Evolutionary conservation across 345 rosid genomes (phyloP), one percentile per base, ranked within the genome.

Genomic region (Eutrema heterophyllum): DNA sequence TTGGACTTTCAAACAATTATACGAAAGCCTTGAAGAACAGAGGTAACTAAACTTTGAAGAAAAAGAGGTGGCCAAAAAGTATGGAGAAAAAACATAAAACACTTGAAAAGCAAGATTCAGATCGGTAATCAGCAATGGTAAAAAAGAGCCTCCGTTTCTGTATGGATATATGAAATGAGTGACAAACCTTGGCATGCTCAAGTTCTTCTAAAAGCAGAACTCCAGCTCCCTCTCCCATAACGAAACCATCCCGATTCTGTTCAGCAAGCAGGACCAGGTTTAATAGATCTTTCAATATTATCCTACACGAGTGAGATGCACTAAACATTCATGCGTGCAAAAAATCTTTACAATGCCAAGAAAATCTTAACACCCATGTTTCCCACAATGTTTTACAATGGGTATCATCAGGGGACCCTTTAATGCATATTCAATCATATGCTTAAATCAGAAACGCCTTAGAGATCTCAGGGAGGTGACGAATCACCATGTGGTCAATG

Each of bases 191-290:
- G 44, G 97, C 97, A 88, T 93, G 98, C 81, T 93, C 98, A 65
- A 91, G 76, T 77, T 91, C 97, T 81, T 91, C 98, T 80, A 93
- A 76, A 73, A 93, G 92, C 77, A 93, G 81, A 80, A 93, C 98
- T 53, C 98, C 97, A 29, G 97, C 90, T 86, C 98, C 98, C 83
- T 93, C 97, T 33, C 98, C 98, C 97, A 93, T 89, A 29, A 93
- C 98, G 64, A 93, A 90, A 77, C 98, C 98, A 88, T 93, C 98
- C 60, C 97, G 94, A 79, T 59, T 83, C 97, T 93, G 87, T 79
- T 67, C 18, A 6, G 56, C 33, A 77, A 38, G 10, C 62, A 77
- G 48, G 38, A 64, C n/a, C 60, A 63, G 7, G 36, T 38, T 63
- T 18, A 52, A 33, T 33, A 56, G 14, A 56, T 56, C 14, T 33